Evolutionary conservation across 768 basidiomycete species (phyloP), one percentile per base, ranked within the genome.

Genomic region (Kwoniella dejecticola): DNA sequence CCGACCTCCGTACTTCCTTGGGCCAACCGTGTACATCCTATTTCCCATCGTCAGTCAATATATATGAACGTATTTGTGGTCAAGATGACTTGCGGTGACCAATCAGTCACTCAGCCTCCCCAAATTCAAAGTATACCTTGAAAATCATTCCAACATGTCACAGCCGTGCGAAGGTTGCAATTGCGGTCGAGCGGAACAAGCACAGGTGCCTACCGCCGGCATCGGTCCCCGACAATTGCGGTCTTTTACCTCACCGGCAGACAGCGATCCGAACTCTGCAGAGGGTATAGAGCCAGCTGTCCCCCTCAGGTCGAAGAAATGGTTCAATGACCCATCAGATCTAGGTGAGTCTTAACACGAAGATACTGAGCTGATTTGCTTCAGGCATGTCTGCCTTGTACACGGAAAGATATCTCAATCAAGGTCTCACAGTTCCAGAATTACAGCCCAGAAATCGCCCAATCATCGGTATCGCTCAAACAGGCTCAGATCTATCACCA

Each of bases 381-480:
- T 42, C 60, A 74, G 72, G 62, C 13, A 76, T 76, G 74, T 60
- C 62, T 30, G 70, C 63, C 3, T 45, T 57, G 8, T 76, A 76
- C 46, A 55, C 63, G 46, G 74, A 76, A 60, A 61, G 74, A 41
- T 76, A 71, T 57, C 64, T 76, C 17, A 76, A 71, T 60, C 54
- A 54, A 11, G 74, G 74, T 19, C 29, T 67, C 24, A 74, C 72
- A 23, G 57, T 72, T 48, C 63, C 62, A 2, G 53, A 62, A 26
- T 44, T 57, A 6, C 42, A 31, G 10, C 59, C 52, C 2, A 52
- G 31, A 21, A 67, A 61, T 24, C 71, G 67, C 42, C 74, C 74
- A 12, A 67, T 76, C 45, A 76, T 76, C 61, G 74, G 74, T 60
- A 76, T 76, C 44, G 74, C 74, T n/a, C 72, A 76, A 54, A 76